Evolutionary conservation across 1,139 yeast genomes (phyloP).

Genomic region (Debaryomyces singareniensis): DNA sequence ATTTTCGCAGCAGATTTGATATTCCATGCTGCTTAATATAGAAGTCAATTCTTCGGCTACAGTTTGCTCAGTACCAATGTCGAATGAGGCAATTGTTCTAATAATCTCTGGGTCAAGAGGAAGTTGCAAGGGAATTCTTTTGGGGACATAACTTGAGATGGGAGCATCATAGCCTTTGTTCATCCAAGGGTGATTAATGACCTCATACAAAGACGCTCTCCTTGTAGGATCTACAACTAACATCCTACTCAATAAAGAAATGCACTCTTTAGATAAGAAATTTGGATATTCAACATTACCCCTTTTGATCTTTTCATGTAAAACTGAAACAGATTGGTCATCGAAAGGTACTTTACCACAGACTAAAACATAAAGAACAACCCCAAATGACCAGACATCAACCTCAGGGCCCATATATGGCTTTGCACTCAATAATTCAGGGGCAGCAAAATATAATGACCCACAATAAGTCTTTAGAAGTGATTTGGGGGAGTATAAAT

Average conservation of each 20-base stretch:
- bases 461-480: conserved; percentile 94
- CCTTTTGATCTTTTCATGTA: conserved; percentile 89
- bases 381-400: conserved; percentile 98
- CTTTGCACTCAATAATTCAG: conserved; percentile 85
- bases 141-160: conserved; percentile 68
- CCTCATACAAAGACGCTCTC: conserved; percentile 76
- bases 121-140: conserved; percentile 62
- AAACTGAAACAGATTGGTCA: conserved; percentile 85
- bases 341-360: conserved; percentile 99
- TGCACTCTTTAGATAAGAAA: conserved; percentile 74
- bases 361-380: conserved; percentile 85
- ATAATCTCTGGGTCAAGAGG: conserved; percentile 72
- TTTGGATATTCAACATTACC: conserved; percentile 92
- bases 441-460: conserved; percentile 96
- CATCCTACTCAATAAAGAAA: conserved; percentile 82
- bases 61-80: conserved; percentile 64
- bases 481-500: conserved; percentile 67
- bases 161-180: conserved; percentile 75
- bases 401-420: conserved; percentile 97
- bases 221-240: conserved; percentile 80
- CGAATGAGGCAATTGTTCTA: conserved; percentile 70
- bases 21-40: conserved; percentile 61
- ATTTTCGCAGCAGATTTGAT: conserved; percentile 55
- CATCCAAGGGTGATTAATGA: conserved; percentile 93
- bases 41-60: conserved; percentile 51